These are phyloP conservation scores for Rhododendron ovatum DNA, from an alignment of 148 eudicot species.

Conservation along the genomic window DNA sequence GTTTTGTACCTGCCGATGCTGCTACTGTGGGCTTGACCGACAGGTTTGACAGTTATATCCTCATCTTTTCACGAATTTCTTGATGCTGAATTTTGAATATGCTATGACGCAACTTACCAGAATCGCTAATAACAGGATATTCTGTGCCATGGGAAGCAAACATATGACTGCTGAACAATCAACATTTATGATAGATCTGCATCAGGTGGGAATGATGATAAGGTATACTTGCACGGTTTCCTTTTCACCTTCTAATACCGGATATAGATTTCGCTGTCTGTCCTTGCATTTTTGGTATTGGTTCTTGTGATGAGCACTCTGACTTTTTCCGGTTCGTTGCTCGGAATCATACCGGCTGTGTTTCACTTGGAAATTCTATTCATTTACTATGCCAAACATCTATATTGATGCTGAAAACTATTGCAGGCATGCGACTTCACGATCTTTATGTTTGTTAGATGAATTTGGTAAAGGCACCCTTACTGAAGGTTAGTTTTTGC, in stretches of 20 bases:
- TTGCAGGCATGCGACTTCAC: slow-evolving; percentile 74
- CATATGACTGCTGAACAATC: slow-evolving; percentile 90
- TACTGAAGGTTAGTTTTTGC: slow-evolving; percentile 61
- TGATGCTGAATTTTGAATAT: background rate
- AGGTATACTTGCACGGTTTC: slow-evolving; percentile 39
- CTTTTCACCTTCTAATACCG: background rate
- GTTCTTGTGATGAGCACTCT: background rate
- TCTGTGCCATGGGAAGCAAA: slow-evolving; percentile 95
- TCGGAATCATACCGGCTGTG: background rate
- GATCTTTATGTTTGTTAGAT: slow-evolving; percentile 84
- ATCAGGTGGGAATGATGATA: slow-evolving; percentile 95
- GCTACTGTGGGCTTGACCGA: slow-evolving; percentile 96
- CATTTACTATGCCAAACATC: background rate
- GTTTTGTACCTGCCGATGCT: slow-evolving; percentile 97
- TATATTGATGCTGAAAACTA: slow-evolving; percentile 11
- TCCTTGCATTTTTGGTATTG: background rate
- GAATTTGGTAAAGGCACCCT: slow-evolving; percentile 99
- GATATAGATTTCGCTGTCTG: background rate
- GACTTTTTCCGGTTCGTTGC: background rate
- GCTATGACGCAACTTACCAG: background rate
- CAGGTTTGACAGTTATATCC: slow-evolving; percentile 39
- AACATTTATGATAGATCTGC: slow-evolving; percentile 97
- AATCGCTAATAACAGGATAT: slow-evolving; percentile 52
- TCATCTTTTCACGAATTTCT: slow-evolving; percentile 1
- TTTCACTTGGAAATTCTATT: background rate